Evolutionary conservation across 1,139 yeast genomes (phyloP).

Genomic region (Suhomyces bribrorum): DNA sequence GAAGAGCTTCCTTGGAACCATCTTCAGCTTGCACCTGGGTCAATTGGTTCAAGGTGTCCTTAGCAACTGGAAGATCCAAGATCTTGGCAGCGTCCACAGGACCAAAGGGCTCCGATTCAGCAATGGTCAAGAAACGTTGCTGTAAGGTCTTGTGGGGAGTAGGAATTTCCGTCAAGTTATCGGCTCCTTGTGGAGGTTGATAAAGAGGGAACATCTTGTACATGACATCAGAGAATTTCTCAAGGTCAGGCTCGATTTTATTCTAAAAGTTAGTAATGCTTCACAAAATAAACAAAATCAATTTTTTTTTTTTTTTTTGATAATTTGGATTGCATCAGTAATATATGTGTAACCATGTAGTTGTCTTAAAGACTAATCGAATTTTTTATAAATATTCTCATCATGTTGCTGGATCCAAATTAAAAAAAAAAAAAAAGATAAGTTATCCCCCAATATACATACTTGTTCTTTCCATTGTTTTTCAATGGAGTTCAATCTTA

Average conservation of each 20-base stretch:
- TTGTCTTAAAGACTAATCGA: constrained; percentile 87
- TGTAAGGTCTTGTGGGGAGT: constrained; percentile 81
- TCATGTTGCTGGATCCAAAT: constrained; percentile 29
- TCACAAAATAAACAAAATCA: neutral
- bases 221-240: constrained; percentile 59
- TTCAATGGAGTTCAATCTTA: constrained; percentile 67
- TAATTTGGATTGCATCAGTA: constrained; percentile 18
- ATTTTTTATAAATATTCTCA: constrained; percentile 45
- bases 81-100: constrained; percentile 94
- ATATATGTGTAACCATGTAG: constrained; percentile 53
- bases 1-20: constrained; percentile 24
- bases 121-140: constrained; percentile 83
- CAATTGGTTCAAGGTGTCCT: constrained; percentile 66
- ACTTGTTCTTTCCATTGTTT: constrained; percentile 59
- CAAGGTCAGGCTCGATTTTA: constrained; percentile 51
- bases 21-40: constrained; percentile 51
- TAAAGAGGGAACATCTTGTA: constrained; percentile 82
- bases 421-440: neutral
- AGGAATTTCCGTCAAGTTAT: constrained; percentile 90
- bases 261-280: constrained; percentile 43
- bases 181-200: constrained; percentile 47
- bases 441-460: constrained; percentile 35
- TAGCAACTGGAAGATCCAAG: constrained; percentile 82
- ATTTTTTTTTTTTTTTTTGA: neutral
- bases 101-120: constrained; percentile 96